Conservation (phyloP, 352 stramenopile genomes). For the Labyrinthula sp. region DNA sequence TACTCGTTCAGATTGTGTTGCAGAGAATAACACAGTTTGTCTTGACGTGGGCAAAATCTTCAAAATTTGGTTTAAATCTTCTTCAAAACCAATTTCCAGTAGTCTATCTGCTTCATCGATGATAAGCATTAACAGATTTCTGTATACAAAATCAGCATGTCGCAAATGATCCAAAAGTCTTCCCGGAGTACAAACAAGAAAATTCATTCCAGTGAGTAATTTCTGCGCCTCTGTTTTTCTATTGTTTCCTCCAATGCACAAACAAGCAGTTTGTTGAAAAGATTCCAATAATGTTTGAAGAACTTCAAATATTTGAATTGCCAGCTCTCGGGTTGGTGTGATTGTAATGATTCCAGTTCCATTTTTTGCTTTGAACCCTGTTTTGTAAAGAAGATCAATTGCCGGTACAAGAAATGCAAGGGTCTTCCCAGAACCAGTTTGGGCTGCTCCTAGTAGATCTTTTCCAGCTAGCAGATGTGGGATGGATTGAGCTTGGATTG, state of each 20-base stretch:
- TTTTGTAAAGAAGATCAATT: conserved; percentile 79
- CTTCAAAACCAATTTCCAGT: conserved; percentile 93
- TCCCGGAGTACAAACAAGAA: conserved; percentile 88
- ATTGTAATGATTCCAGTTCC: conserved; percentile 93
- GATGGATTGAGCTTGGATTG: conserved; percentile 89
- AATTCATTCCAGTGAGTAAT: conserved; percentile 80
- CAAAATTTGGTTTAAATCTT: conserved; percentile 94
- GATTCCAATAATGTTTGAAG: conserved; percentile 81
- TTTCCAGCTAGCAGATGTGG: conserved; percentile 75
- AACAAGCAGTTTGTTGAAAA: conserved; percentile 77
- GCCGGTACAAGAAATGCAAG: conserved; percentile 93
- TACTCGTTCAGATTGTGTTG: conserved; percentile 93
- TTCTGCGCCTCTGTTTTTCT: conserved; percentile 76
- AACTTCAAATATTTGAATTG: conserved; percentile 95
- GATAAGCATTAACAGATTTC: conserved; percentile 82
- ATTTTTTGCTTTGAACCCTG: conserved; percentile 80
- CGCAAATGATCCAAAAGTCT: conserved; percentile 87
- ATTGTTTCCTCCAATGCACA: conserved; percentile 94
- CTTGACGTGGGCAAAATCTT: conserved; percentile 86
- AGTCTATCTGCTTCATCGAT: conserved; percentile 98
- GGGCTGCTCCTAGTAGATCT: conserved; percentile 84
- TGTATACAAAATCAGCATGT: conserved; percentile 94
- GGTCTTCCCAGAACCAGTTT: conserved; percentile 93
- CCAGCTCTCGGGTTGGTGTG: conserved; percentile 84
- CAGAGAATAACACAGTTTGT: conserved; percentile 95